Base-by-base conservation (phyloP, 768 basidiomycete genomes). In the Suillus alpinus region DNA sequence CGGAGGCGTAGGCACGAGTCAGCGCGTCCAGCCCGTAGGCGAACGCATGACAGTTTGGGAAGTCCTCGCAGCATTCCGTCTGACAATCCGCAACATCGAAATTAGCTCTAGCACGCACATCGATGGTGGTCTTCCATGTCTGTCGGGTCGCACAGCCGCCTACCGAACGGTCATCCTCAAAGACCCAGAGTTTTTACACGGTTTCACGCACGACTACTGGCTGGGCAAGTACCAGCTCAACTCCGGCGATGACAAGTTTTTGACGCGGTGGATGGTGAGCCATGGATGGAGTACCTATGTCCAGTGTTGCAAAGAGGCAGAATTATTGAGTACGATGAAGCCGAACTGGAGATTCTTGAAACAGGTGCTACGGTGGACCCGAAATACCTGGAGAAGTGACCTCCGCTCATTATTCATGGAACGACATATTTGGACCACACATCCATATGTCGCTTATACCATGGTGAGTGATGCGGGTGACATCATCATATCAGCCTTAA, bases 211-310 rank as follows among this genome's bases (percentile, higher is more conserved):
- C 73, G 94, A 96, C 73, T 92, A 87, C 70, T 95, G 94, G 94
- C 75, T 94, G 39, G 92, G 89, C 59, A 95, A 94, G 76, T 96
- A 95, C 75, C 94, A 95, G 73, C 86, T 95, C 65, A 95, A 95
- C 73, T 94, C 91, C 3, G 93, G 94, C 26, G 94, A 95, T 75
- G 92, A 94, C 80, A 94, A 96, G 75, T 96, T 94, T 77, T 77
- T 96, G 70, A 98, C 95, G 18, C 80, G 94, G 49, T 96, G 95
- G 94, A 94, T 95, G 92, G 94, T 96, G 62, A 88, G 86, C 69
- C 94, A 95, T 68, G 93, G 94, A 16, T 96, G 95, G 94, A 89
- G 82, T 72, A 95, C 93, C n/a, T 95, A 93, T 71, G 91, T 95
- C 36, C 92, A 94, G 71, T 85, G 84, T 71, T 94, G 90, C 78